A percentile compares a stretch with the other conserved stretches of the same genome.
Conservation (phyloP, 441 rosid genomes). For the Pelargonium australe region DNA sequence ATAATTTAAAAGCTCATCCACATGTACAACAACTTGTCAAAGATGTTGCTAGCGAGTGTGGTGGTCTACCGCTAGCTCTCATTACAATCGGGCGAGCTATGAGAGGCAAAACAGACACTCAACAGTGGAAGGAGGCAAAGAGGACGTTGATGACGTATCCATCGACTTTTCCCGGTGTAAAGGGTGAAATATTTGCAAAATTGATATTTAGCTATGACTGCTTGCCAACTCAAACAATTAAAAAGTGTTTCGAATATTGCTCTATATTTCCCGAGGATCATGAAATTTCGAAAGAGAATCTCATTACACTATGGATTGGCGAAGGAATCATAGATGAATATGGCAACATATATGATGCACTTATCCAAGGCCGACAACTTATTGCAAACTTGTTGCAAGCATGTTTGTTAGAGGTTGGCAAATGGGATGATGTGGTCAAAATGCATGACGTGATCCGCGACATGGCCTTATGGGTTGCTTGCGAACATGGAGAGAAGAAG, state of each 20-base stretch:
- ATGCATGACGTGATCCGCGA: conserved; percentile 45
- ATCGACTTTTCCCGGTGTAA: conserved; percentile 18
- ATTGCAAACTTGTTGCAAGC: background rate
- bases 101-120: conserved; percentile 27
- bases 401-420: no score
- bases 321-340: conserved; percentile 22
- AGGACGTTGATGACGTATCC: conserved; percentile 22
- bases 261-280: background rate
- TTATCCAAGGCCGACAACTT: conserved; percentile 21
- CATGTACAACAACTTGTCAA: conserved; percentile 26
- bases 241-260: no score
- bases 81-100: conserved; percentile 32
- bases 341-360: background rate
- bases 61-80: conserved; percentile 32
- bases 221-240: background rate
- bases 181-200: conserved; percentile 17
- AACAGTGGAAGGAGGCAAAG: conserved; percentile 36
- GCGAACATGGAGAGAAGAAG: conserved; percentile 12
- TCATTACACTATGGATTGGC: conserved; percentile 25
- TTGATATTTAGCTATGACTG: conserved; percentile 31
- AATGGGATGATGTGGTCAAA: conserved; percentile 6
- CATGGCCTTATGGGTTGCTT: conserved; percentile 36
- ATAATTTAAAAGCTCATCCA: background rate
- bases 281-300: background rate
- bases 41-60: conserved; percentile 17